These are phyloP conservation scores for Isatis lusitanica DNA, from an alignment of 441 rosid species.

Conservation along the genomic window DNA sequence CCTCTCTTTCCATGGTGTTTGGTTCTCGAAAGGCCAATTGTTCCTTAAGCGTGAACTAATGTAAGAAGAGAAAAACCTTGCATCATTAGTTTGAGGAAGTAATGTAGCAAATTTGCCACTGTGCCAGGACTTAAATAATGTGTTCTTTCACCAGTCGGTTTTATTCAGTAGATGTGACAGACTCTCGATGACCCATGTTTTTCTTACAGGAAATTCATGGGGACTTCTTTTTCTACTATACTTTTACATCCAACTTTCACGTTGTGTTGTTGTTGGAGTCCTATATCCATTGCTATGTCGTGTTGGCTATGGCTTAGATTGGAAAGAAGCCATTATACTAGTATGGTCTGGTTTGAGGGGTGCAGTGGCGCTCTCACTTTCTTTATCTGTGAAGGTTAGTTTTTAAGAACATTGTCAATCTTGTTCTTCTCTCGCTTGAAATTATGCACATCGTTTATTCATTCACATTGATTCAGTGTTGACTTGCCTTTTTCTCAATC, in stretches of 20 bases:
- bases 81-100: slow-evolving; percentile 4
- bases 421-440: slow-evolving; percentile 4
- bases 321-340: slow-evolving; percentile 86
- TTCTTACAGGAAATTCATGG: slow-evolving; percentile 51
- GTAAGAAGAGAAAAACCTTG: not conserved
- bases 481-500: slow-evolving; percentile 10
- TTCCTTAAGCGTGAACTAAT: not conserved
- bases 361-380: slow-evolving; percentile 88
- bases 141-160: not conserved
- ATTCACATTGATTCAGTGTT: slow-evolving; percentile 4
- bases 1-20: not conserved
- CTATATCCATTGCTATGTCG: slow-evolving; percentile 61
- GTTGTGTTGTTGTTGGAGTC: slow-evolving; percentile 65
- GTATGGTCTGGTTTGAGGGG: slow-evolving; percentile 95
- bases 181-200: not conserved
- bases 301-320: slow-evolving; percentile 91
- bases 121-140: not conserved
- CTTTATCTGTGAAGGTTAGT: slow-evolving; percentile 89
- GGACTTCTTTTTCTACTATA: slow-evolving; percentile 78
- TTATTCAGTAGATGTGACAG: not conserved
- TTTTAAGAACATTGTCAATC: slow-evolving; percentile 13
- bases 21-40: not conserved
- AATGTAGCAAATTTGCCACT: not conserved
- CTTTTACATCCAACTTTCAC: slow-evolving; percentile 64
- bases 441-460: not conserved